A percentile compares a stretch with the other conserved stretches of the same genome.
Evolutionary conservation across 2,329 filamentous ascomycete species (phyloP).

Genomic region (Phoma herbarum): DNA sequence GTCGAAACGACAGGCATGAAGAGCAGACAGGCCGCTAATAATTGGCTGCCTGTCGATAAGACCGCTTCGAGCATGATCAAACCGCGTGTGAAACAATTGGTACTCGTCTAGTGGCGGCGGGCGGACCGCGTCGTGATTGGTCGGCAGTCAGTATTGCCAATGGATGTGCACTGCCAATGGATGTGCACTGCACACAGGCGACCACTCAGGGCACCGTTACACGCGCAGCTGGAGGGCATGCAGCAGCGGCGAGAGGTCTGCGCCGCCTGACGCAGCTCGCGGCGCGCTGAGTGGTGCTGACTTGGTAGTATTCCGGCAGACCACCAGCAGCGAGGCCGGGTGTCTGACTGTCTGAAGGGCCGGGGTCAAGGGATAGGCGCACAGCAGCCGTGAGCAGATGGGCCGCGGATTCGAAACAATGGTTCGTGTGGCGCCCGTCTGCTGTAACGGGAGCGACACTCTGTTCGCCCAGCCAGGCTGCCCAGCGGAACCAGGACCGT

Average conservation of each 20-base stretch:
- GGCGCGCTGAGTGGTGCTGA: constrained; percentile 27
- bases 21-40: constrained; percentile 15
- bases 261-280: constrained; percentile 2
- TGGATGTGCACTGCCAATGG: constrained; percentile 47
- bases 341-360: constrained; percentile 15
- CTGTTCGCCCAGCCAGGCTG: constrained; percentile 33
- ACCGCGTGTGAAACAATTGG: constrained; percentile 45
- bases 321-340: constrained; percentile 1
- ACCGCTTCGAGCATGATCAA: constrained; percentile 41
- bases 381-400: constrained; percentile 8
- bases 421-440: constrained; percentile 32
- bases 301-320: not conserved
- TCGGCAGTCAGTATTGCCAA: constrained; percentile 39
- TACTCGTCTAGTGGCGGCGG: constrained; percentile 28
- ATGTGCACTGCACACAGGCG: constrained; percentile 23
- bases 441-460: constrained; percentile 25
- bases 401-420: constrained; percentile 37
- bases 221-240: constrained; percentile 24
- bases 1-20: constrained; percentile 20
- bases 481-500: constrained; percentile 23
- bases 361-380: constrained; percentile 16
- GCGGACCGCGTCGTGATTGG: constrained; percentile 35
- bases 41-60: constrained; percentile 22
- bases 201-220: constrained; percentile 21
- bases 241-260: constrained; percentile 8